Percentiles rank a stretch among this genome's conserved stretches.
phyloP scores from a whole-genome alignment of 148 eudicot species.

The Silene conica region DNA sequence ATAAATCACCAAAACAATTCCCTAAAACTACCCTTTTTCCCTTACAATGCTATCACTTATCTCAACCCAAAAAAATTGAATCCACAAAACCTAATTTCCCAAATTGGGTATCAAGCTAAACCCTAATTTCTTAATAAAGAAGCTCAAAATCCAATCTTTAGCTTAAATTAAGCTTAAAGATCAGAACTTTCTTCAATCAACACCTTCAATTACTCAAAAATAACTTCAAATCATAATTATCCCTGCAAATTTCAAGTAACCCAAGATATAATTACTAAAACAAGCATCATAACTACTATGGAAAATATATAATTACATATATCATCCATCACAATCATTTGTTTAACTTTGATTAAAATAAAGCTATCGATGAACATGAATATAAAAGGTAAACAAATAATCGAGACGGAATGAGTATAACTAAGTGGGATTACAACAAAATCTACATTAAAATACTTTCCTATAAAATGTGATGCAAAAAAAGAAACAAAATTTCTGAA shows the following conservation, averaged over 20 bases:
- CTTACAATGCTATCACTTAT: background rate
- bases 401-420: no score
- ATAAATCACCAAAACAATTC: background rate
- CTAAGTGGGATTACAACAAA: background rate
- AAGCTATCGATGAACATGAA: no score
- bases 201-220: constrained; percentile 12
- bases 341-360: no score
- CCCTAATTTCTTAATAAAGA: background rate
- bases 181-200: background rate
- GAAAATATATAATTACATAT: background rate
- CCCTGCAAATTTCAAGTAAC: constrained; percentile 17
- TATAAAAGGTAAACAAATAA: no score
- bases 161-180: constrained; percentile 1
- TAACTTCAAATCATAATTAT: constrained; percentile 3
- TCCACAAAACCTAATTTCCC: constrained; percentile 7
- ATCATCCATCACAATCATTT: no score
- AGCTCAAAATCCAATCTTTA: background rate
- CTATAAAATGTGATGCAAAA: background rate
- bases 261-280: background rate
- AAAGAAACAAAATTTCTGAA: background rate
- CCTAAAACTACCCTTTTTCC: constrained; percentile 5
- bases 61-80: constrained; percentile 1
- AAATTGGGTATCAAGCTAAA: constrained; percentile 4
- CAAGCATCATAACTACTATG: background rate
- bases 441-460: background rate